Base-by-base conservation (phyloP, 805 yeast species). In the Suhomyces prunicola region DNA sequence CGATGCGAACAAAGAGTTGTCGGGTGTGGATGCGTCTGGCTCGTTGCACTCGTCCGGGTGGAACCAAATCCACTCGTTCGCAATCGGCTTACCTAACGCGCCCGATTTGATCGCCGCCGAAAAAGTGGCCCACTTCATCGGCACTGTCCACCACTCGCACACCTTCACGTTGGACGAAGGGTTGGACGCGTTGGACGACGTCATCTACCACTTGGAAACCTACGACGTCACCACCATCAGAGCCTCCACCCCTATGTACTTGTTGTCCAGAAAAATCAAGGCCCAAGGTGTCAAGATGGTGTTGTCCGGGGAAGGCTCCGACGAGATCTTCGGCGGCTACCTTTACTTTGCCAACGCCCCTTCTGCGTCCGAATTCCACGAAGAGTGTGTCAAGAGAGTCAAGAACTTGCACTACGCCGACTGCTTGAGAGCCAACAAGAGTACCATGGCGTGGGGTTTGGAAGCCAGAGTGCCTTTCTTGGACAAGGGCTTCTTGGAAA, bases 281-380 rank as follows among this genome's bases (percentile, higher is more conserved):
- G 99, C 99, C 50, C 97, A 93, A 76, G 99, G 99, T 73, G 97
- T 94, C 65, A 94, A 94, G 85, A 94, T 94, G 99, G 99, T 94
- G 41, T 78, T 94, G 54, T 89, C 97, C 39, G 99, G 99, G 69
- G 99, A 94, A 77, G 99, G 99, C 58, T 90, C 97, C 27, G 99
- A 94, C 74, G 99, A 94, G 80, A 87, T 94, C 71, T 94, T 94
- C 69, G 99, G 99, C 64, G 99, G 99, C 52, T 94, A 94, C 82
- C 78, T 94, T 64, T 94, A 94, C 80, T 94, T 94, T 68, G 98
- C 97, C 50, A 85, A 88, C 68, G 99, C 99, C 50, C 99, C 99
- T 62, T 79, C 88, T 54, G 87, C 97, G 50, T 79, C 78, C 53
- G 99, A 90, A 65, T 94, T 94, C 91, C 98, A 94, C 76, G 78